Conservation (phyloP, 2,329 filamentous ascomycete genomes). For the Claviceps quebecensis region DNA sequence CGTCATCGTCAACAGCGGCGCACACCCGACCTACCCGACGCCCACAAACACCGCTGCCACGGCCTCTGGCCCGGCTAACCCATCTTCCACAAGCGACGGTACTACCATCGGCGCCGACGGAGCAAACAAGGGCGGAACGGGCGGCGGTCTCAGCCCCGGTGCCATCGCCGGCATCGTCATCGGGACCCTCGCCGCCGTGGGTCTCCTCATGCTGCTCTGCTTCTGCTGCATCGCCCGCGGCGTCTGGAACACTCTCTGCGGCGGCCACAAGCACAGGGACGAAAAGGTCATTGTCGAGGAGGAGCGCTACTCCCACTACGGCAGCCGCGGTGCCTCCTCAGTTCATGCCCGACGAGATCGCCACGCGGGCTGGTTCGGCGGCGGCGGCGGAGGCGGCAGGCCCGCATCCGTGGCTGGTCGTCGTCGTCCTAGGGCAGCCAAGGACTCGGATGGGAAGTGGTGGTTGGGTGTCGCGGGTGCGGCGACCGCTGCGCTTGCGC, state of each 20-base stretch:
- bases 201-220: slow-evolving; percentile 55
- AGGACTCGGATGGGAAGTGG: slow-evolving; percentile 34
- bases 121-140: slow-evolving; percentile 24
- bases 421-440: slow-evolving; percentile 18
- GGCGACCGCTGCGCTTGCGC: slow-evolving; percentile 35
- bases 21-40: slow-evolving; percentile 29
- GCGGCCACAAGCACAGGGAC: slow-evolving; percentile 37
- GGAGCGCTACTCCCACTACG: slow-evolving; percentile 43
- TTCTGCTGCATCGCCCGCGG: slow-evolving; percentile 58
- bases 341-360: slow-evolving; percentile 34
- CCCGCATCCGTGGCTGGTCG: slow-evolving; percentile 25
- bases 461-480: slow-evolving; percentile 40
- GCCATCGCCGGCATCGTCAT: slow-evolving; percentile 74
- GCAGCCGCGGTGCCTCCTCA: slow-evolving; percentile 23
- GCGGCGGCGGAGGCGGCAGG: slow-evolving; percentile 21
- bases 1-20: slow-evolving; percentile 38
- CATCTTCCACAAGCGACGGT: slow-evolving; percentile 26
- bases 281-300: slow-evolving; percentile 46
- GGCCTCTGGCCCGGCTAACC: slow-evolving; percentile 13
- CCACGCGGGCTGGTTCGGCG: slow-evolving; percentile 42
- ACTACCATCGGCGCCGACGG: slow-evolving; percentile 22
- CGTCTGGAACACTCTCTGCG: slow-evolving; percentile 50
- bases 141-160: slow-evolving; percentile 46
- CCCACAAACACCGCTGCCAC: slow-evolving; percentile 37
- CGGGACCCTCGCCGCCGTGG: slow-evolving; percentile 52